Evolutionary conservation across 2,329 filamentous ascomycete genomes (phyloP).

Genomic region (Fusarium longipes): DNA sequence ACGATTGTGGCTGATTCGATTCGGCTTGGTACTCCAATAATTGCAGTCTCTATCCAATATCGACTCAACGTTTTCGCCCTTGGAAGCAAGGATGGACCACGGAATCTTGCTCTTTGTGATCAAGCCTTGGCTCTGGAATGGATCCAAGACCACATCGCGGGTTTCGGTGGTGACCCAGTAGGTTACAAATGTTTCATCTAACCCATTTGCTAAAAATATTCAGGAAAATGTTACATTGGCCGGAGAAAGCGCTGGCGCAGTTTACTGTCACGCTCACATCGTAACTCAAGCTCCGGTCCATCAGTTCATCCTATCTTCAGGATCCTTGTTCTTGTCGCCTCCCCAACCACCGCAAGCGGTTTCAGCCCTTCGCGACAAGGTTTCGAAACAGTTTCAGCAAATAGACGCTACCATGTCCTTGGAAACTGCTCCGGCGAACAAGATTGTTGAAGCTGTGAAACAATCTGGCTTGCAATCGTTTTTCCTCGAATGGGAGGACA

Average conservation of each 20-base stretch:
- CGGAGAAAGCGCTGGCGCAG: constrained; percentile 59
- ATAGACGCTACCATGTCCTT: constrained; percentile 39
- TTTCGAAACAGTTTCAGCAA: neutral
- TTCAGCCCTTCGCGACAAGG: neutral
- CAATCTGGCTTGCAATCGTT: neutral
- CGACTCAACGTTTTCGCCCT: constrained; percentile 53
- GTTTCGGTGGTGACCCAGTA: constrained; percentile 48
- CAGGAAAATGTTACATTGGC: constrained; percentile 55
- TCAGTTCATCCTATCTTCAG: constrained; percentile 55
- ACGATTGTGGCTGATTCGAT: constrained; percentile 52
- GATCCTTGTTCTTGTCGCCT: constrained; percentile 56
- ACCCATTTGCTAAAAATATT: fast-evolving
- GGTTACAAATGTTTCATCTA: neutral
- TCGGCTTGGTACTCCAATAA: constrained; percentile 32
- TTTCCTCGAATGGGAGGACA: constrained; percentile 19
- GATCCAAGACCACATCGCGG: constrained; percentile 40
- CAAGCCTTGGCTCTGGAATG: constrained; percentile 51
- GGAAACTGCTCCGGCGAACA: neutral
- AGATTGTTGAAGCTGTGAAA: constrained; percentile 8
- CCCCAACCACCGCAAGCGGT: constrained; percentile 48
- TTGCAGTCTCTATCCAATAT: constrained; percentile 40
- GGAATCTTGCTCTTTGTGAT: constrained; percentile 52
- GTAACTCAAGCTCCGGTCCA: constrained; percentile 44
- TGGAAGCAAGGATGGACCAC: constrained; percentile 52
- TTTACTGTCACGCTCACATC: constrained; percentile 58